Conservation (phyloP, 176 grass and related monocot genomes). For the Carex scoparia region DNA sequence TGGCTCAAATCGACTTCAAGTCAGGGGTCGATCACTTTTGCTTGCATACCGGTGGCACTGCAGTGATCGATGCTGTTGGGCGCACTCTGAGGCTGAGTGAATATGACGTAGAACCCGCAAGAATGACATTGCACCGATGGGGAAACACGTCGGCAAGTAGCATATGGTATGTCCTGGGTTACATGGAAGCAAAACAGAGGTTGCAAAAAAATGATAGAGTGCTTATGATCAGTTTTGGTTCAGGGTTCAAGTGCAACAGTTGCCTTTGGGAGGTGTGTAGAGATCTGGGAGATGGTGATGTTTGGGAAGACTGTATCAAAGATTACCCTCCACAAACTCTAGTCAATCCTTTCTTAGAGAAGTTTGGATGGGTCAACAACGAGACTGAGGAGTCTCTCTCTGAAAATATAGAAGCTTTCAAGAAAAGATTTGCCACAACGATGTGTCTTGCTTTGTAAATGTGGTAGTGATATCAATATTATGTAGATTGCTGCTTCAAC, state of each 20-base stretch:
- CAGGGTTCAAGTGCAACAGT: conserved; percentile 95
- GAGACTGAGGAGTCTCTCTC: too few species aligned
- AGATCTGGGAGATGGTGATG: conserved; percentile 55
- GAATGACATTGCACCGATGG: conserved; percentile 93
- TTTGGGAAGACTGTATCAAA: conserved; percentile 62
- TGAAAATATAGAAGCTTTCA: too few species aligned
- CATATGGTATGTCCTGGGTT: conserved; percentile 80
- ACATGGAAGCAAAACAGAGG: conserved; percentile 85
- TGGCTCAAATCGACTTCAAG: conserved; percentile 62
- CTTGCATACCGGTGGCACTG: conserved; percentile 75
- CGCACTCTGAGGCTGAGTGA: conserved; percentile 37
- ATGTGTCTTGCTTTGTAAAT: too few species aligned
- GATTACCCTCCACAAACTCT: conserved; percentile 57
- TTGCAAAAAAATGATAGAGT: conserved; percentile 48
- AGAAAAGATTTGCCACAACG: too few species aligned
- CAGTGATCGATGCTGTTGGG: conserved; percentile 66
- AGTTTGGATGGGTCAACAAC: conserved; percentile 53
- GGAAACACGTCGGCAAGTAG: conserved; percentile 93
- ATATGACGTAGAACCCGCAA: conserved; percentile 67
- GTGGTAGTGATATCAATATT: too few species aligned
- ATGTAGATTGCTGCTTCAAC: too few species aligned
- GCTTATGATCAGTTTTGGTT: conserved; percentile 82
- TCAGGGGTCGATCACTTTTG: conserved; percentile 86
- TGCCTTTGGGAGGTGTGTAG: conserved; percentile 61
- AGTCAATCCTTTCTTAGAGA: conserved; percentile 69